These are phyloP conservation scores for Trichoderma virens DNA, from an alignment of 495 filamentous ascomycete genomes.

Conservation along the genomic window DNA sequence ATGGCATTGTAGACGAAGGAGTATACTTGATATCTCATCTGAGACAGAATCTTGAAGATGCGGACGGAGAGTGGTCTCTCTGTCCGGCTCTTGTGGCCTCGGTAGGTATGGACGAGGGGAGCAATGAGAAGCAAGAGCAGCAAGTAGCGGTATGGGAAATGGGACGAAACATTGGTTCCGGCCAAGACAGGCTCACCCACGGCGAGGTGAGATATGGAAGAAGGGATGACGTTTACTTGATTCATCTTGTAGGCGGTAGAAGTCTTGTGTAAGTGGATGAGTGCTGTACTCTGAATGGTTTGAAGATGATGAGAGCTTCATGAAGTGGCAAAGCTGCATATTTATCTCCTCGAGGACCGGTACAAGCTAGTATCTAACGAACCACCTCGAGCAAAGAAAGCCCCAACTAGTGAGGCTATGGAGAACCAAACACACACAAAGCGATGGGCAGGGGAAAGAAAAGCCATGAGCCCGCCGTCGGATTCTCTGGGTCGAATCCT, in stretches of 20 bases:
- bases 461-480: neutral
- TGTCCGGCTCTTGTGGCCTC: neutral
- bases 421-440: neutral
- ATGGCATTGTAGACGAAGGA: neutral
- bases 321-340: neutral
- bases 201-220: neutral
- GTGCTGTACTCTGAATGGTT: neutral
- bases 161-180: neutral
- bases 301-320: neutral
- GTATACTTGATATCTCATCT: neutral
- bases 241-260: neutral
- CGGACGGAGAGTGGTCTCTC: neutral
- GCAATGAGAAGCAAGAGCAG: neutral
- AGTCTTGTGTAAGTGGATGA: neutral
- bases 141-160: neutral
- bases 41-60: neutral
- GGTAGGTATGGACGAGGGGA: neutral
- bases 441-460: neutral
- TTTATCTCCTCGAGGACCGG: neutral
- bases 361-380: neutral
- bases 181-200: neutral
- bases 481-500: neutral
- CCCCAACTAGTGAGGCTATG: slow-evolving; percentile 1
- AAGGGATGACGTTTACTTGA: neutral
- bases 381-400: neutral